Evolutionary conservation across 1,284 basidiomycete genomes (phyloP).

Genomic region (Ganoderma sinense): DNA sequence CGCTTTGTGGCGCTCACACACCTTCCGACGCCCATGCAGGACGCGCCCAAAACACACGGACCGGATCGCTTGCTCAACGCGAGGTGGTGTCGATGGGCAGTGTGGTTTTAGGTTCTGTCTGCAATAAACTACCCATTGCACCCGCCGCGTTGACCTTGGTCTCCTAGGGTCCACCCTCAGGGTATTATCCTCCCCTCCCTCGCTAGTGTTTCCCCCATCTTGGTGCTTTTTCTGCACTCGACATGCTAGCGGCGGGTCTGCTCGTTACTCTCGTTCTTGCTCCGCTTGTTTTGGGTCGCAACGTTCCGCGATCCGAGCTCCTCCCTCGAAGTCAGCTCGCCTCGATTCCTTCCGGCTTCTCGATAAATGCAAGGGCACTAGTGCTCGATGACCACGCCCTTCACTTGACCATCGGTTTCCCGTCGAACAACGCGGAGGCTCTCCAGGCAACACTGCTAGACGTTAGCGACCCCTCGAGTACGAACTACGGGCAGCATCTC

Average conservation of each 20-base stretch:
- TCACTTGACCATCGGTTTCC: constrained; percentile 33
- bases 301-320: not conserved
- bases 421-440: constrained; percentile 31
- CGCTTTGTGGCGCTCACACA: not conserved
- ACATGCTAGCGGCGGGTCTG: constrained; percentile 7
- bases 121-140: not conserved
- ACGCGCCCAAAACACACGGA: not conserved
- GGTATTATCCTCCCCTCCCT: not conserved
- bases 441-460: constrained; percentile 36
- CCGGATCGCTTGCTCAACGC: not conserved
- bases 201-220: not conserved
- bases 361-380: not conserved
- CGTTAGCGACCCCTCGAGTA: constrained; percentile 38
- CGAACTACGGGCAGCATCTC: constrained; percentile 39
- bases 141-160: not conserved
- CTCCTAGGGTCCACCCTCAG: not conserved
- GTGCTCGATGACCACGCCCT: constrained; percentile 17
- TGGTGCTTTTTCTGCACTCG: not conserved
- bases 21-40: not conserved
- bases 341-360: constrained; percentile 1
- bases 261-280: not conserved
- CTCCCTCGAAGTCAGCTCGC: constrained; percentile 4
- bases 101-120: not conserved
- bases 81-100: not conserved
- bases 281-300: not conserved